A percentile compares a stretch with the other conserved stretches of the same genome.
Evolutionary conservation across 1,284 basidiomycete genomes (phyloP).

Genomic region (Phaffia rhodozyma): DNA sequence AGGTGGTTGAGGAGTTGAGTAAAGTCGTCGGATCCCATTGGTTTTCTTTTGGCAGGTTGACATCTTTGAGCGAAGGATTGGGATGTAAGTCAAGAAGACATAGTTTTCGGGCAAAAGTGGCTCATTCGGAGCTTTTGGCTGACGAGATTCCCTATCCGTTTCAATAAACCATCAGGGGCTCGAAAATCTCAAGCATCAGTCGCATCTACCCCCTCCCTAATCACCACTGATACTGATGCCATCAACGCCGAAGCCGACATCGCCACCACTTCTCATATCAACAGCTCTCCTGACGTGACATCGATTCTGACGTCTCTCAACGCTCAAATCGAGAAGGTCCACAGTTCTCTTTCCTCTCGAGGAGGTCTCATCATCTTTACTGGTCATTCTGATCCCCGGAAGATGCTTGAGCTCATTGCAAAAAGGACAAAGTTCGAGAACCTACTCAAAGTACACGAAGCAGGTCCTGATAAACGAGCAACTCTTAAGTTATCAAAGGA

Average conservation of each 20-base stretch:
- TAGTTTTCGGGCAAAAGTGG: no score
- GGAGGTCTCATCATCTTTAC: constrained; percentile 74
- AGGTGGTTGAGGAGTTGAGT: constrained; percentile 52
- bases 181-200: background rate
- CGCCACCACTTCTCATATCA: background rate
- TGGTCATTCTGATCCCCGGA: constrained; percentile 71
- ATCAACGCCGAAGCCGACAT: background rate
- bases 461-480: constrained; percentile 17
- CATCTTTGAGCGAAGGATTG: constrained; percentile 56
- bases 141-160: background rate
- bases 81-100: constrained; percentile 51
- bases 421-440: constrained; percentile 60
- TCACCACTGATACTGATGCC: constrained; percentile 19
- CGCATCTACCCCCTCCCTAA: background rate
- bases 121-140: background rate
- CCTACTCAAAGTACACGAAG: constrained; percentile 46
- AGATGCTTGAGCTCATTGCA: constrained; percentile 56
- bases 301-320: constrained; percentile 43
- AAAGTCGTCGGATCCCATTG: constrained; percentile 54
- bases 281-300: background rate
- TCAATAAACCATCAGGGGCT: background rate
- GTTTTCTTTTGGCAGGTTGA: constrained; percentile 69
- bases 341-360: constrained; percentile 55
- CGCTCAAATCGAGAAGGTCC: constrained; percentile 48
- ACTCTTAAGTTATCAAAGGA: constrained; percentile 31